Evolutionary conservation across 2,329 filamentous ascomycete species (phyloP).

Genomic region (Epichloe scottii): DNA sequence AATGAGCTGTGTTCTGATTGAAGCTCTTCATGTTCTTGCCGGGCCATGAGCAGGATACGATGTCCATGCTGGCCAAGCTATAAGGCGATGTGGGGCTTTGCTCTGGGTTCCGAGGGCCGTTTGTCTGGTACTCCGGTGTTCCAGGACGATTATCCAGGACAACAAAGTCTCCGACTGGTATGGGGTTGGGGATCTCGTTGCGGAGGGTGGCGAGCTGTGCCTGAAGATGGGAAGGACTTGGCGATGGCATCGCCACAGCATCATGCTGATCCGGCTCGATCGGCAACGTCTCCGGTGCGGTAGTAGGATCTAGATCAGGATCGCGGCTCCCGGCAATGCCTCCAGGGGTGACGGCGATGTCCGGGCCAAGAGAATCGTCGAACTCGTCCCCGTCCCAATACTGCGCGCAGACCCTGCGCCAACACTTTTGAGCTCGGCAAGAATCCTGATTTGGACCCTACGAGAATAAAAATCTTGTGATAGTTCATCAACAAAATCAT

Average conservation of each 20-base stretch:
- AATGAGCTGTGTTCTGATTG: constrained; percentile 27
- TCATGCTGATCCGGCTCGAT: constrained; percentile 33
- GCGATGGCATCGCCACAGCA: constrained; percentile 20
- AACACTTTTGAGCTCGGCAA: constrained; percentile 95
- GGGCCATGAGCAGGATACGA: constrained; percentile 52
- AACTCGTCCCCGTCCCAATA: constrained; percentile 76
- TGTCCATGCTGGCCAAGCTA: constrained; percentile 47
- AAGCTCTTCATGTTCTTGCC: constrained; percentile 32
- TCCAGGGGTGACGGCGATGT: constrained; percentile 61
- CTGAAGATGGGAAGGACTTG: not conserved
- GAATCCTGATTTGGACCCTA: constrained; percentile 63
- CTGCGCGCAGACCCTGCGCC: constrained; percentile 77
- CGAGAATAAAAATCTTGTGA: constrained; percentile 28
- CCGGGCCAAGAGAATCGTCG: constrained; percentile 45
- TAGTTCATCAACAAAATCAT: constrained; percentile 49
- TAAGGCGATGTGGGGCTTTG: constrained; percentile 32
- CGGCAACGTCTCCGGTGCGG: constrained; percentile 34
- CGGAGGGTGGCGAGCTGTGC: constrained; percentile 22
- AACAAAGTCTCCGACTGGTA: constrained; percentile 33
- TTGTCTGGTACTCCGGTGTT: constrained; percentile 31
- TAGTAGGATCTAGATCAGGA: constrained; percentile 39
- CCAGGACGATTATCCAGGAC: constrained; percentile 31
- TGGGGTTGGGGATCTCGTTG: constrained; percentile 32
- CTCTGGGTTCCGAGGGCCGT: constrained; percentile 10
- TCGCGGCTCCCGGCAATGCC: constrained; percentile 54